Conservation (phyloP, 2,329 filamentous ascomycete genomes). For the Ilyonectria mors-panacis region DNA sequence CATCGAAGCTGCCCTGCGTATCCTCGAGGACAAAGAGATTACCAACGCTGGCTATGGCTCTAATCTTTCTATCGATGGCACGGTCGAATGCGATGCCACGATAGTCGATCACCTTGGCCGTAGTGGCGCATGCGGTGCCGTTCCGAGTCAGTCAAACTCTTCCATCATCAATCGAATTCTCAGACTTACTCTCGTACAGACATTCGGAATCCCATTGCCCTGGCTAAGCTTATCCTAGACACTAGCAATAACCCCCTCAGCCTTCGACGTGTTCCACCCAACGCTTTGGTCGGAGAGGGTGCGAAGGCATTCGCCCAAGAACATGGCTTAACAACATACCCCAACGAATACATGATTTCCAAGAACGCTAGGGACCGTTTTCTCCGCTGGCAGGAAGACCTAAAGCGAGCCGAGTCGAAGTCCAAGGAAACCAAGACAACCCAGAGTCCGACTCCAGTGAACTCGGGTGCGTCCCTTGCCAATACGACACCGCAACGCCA, state of each 20-base stretch:
- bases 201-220: constrained; percentile 91
- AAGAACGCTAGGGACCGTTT: constrained; percentile 84
- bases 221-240: constrained; percentile 88
- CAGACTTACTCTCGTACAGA: constrained; percentile 65
- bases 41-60: constrained; percentile 98
- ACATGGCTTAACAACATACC: constrained; percentile 80
- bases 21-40: constrained; percentile 93
- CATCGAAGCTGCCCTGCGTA: constrained; percentile 88
- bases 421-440: constrained; percentile 45
- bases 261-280: constrained; percentile 90
- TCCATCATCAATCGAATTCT: neutral
- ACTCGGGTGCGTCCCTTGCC: constrained; percentile 46
- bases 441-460: constrained; percentile 31
- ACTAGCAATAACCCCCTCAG: constrained; percentile 83
- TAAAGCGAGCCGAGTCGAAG: constrained; percentile 73
- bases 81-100: constrained; percentile 94
- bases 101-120: constrained; percentile 92
- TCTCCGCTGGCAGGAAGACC: constrained; percentile 82
- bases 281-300: constrained; percentile 88
- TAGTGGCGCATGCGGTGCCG: constrained; percentile 93
- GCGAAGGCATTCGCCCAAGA: constrained; percentile 89
- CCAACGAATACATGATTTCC: constrained; percentile 85
- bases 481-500: constrained; percentile 53
- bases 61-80: constrained; percentile 91
- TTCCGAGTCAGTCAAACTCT: constrained; percentile 78